Conservation (phyloP, 768 basidiomycete genomes). For the Lentinula sp. region DNA sequence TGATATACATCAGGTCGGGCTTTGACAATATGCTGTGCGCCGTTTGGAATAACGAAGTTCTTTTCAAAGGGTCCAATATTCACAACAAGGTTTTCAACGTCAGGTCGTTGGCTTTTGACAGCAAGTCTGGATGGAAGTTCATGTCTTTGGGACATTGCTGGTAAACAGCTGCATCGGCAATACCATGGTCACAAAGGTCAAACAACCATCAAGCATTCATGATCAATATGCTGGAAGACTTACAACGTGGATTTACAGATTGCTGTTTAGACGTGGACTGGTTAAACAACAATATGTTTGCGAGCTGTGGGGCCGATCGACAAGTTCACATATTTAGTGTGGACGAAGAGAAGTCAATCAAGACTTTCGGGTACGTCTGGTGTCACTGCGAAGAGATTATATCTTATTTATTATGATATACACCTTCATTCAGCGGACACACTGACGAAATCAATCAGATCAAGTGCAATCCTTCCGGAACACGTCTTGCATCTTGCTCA, state of each 20-base stretch:
- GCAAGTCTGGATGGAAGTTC: slow-evolving; percentile 75
- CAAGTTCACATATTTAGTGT: slow-evolving; percentile 57
- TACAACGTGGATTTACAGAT: slow-evolving; percentile 29
- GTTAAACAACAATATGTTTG: slow-evolving; percentile 66
- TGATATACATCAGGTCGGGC: slow-evolving; percentile 57
- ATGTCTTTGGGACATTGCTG: slow-evolving; percentile 73
- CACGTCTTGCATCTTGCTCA: slow-evolving; percentile 72
- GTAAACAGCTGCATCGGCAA: slow-evolving; percentile 55
- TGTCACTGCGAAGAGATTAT: not conserved
- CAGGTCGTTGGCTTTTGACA: slow-evolving; percentile 67
- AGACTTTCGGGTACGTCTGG: slow-evolving; percentile 50
- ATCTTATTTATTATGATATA: not conserved
- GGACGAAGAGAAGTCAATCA: slow-evolving; percentile 46
- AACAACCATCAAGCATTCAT: not conserved
- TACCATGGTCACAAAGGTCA: slow-evolving; percentile 63
- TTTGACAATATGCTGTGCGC: not conserved
- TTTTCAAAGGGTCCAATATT: slow-evolving; percentile 74
- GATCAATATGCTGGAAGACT: not conserved
- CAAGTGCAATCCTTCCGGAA: slow-evolving; percentile 59
- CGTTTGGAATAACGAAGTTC: slow-evolving; percentile 15
- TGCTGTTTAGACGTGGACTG: slow-evolving; percentile 82
- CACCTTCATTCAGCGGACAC: slow-evolving; percentile 50
- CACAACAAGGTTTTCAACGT: slow-evolving; percentile 68
- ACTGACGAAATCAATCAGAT: slow-evolving; percentile 74
- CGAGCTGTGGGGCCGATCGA: slow-evolving; percentile 67